phyloP scores from a whole-genome alignment of 176 grass and related monocot genomes.

The Aegilops speltoides region DNA sequence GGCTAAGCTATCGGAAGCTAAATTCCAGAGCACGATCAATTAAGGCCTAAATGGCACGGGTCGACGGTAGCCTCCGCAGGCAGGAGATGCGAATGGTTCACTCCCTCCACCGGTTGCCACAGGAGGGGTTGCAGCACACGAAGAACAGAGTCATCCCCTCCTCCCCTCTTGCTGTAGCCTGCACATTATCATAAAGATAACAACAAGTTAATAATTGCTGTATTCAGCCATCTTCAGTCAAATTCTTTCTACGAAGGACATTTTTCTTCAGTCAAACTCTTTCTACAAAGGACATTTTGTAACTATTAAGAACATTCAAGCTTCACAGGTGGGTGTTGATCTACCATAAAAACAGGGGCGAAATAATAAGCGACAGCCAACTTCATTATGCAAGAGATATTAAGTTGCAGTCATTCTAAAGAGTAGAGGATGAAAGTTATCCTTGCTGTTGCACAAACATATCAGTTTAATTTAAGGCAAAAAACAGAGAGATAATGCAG shows the following conservation, averaged over 20 bases:
- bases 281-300: background rate
- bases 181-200: background rate
- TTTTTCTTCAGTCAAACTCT: no score
- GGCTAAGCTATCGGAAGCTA: background rate
- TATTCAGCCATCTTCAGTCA: background rate
- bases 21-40: background rate
- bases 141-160: slow-evolving; percentile 66
- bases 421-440: background rate
- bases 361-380: background rate
- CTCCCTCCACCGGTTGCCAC: slow-evolving; percentile 56
- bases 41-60: background rate
- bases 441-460: background rate
- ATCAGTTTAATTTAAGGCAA: background rate
- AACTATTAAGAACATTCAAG: background rate
- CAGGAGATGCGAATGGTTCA: background rate
- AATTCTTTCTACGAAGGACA: background rate
- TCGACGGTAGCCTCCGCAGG: background rate
- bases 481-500: background rate
- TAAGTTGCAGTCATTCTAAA: background rate
- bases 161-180: slow-evolving; percentile 58
- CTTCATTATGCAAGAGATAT: background rate
- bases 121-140: slow-evolving; percentile 56
- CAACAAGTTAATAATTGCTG: background rate
- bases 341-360: background rate
- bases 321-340: background rate